Base-by-base conservation (phyloP, 2,329 filamentous ascomycete genomes). In the Trichoderma atrobrunneum region DNA sequence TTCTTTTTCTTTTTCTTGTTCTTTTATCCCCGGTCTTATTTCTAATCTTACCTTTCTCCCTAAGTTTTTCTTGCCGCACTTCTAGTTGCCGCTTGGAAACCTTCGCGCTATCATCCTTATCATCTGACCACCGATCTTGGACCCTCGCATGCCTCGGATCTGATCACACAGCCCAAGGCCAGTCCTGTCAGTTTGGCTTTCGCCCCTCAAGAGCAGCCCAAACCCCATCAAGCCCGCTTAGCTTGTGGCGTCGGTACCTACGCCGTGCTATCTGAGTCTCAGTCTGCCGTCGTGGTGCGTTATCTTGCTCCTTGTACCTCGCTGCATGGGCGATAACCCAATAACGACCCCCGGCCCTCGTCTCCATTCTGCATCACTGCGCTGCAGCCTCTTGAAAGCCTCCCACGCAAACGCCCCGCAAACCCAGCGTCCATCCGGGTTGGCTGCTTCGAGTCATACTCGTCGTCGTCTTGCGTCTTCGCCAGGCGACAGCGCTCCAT, bases 341-440 rank as follows among this genome's bases (percentile, higher is more conserved):
- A 39, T 43, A 24, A 26, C 61, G 34, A 12, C 51, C 69, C 60
- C 61, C 61, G 43, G 43, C 36, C 63, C 63, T 34, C 71, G 51
- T 62, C 68, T 73, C 60, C 57, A 72, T 68, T 68, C 71, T 72
- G 71, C 71, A 59, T 72, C 64, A 72, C 63, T 72, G 67, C 57
- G 63, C 70, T 72, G 71, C 64, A 72, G 71, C 64, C 64, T 68
- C 71, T 72, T 57, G 64, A 69, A 66, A 72, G 71, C 71, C 71
- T 68, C 71, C 64, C 64, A 72, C 71, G 71, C 71, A 64, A 69
- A 63, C 64, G 71, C 71, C 71, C 71, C 71, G 71, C 71, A 72
- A 72, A 66, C 59, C 30, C 26, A 70, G 62, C 71, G 71, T 39
- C 64, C 64, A 67, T 68, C 57, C 36, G 71, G 70, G 57, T 67